A percentile compares a stretch with the other conserved stretches of the same genome.
These are phyloP conservation scores for Pyrenochaeta sp. DNA, from an alignment of 2,329 filamentous ascomycete genomes.

Conservation along the genomic window DNA sequence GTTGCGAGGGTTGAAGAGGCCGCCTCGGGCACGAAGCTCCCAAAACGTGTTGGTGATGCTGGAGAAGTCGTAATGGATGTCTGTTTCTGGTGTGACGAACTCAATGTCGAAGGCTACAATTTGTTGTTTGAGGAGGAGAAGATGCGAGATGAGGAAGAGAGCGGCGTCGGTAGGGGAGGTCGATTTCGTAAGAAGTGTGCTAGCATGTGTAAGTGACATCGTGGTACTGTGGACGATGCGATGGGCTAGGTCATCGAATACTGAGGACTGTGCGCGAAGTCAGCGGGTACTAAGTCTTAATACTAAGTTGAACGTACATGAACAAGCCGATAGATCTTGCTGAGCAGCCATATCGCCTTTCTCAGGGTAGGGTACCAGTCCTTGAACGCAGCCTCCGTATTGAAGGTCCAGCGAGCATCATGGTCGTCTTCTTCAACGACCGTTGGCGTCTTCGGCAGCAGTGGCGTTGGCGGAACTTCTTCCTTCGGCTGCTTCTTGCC, in stretches of 20 bases:
- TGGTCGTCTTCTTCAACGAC: constrained; percentile 62
- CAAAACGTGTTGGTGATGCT: constrained; percentile 71
- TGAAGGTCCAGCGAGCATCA: constrained; percentile 62
- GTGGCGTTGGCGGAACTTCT: constrained; percentile 42
- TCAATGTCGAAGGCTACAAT: constrained; percentile 96
- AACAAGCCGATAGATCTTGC: constrained; percentile 73
- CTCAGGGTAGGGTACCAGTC: constrained; percentile 73
- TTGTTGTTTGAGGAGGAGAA: constrained; percentile 94
- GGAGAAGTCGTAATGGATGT: constrained; percentile 71
- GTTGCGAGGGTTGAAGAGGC: constrained; percentile 70
- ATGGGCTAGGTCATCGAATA: constrained; percentile 77
- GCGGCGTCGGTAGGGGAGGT: constrained; percentile 77
- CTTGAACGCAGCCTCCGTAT: constrained; percentile 64
- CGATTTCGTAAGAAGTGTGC: constrained; percentile 72
- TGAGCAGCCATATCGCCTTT: constrained; percentile 73
- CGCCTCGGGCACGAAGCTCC: constrained; percentile 70
- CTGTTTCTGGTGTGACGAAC: constrained; percentile 68
- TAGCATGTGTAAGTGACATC: constrained; percentile 79
- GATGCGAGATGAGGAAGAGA: constrained; percentile 92
- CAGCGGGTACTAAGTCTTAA: background rate
- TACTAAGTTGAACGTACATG: constrained; percentile 58
- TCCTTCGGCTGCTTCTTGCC: constrained; percentile 60
- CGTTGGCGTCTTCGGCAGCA: constrained; percentile 58
- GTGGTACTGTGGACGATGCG: constrained; percentile 92
- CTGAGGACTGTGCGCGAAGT: constrained; percentile 60